phyloP scores from a whole-genome alignment of 2,329 filamentous ascomycete genomes.

The Sporothrix inflata region DNA sequence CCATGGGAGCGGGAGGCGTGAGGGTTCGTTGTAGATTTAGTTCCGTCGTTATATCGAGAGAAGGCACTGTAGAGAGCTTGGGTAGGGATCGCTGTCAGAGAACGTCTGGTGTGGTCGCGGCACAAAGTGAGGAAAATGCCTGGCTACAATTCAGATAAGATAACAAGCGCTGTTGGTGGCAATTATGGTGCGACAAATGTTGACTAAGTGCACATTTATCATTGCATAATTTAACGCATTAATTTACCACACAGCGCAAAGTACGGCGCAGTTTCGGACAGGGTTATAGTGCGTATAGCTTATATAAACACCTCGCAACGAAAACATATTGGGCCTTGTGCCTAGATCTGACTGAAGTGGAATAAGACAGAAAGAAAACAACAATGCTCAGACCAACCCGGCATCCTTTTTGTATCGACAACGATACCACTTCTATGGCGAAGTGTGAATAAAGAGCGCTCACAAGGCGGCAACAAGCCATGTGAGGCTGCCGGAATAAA shows the following conservation, averaged over 20 bases:
- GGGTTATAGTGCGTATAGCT: too few relatives aligned
- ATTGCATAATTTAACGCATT: neutral
- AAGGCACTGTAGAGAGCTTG: neutral
- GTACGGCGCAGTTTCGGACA: too few relatives aligned
- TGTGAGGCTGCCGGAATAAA: neutral
- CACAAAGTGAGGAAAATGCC: neutral
- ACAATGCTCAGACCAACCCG: too few relatives aligned
- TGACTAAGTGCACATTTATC: neutral
- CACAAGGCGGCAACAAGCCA: neutral
- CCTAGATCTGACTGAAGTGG: too few relatives aligned
- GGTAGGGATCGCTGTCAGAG: neutral
- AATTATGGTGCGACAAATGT: neutral
- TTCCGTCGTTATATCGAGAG: neutral
- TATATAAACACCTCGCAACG: too few relatives aligned
- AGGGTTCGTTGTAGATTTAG: too few relatives aligned
- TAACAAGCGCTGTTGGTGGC: neutral
- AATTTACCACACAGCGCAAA: too few relatives aligned
- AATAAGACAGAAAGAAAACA: too few relatives aligned
- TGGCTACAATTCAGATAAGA: neutral
- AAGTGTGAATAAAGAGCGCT: neutral
- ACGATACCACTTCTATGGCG: too few relatives aligned
- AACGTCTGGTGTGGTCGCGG: neutral
- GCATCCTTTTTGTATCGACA: too few relatives aligned
- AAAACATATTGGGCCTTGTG: too few relatives aligned
- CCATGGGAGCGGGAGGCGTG: slow-evolving; percentile 66